Evolutionary conservation across 2,329 filamentous ascomycete genomes (phyloP).

Genomic region (Aspergillus sp.): DNA sequence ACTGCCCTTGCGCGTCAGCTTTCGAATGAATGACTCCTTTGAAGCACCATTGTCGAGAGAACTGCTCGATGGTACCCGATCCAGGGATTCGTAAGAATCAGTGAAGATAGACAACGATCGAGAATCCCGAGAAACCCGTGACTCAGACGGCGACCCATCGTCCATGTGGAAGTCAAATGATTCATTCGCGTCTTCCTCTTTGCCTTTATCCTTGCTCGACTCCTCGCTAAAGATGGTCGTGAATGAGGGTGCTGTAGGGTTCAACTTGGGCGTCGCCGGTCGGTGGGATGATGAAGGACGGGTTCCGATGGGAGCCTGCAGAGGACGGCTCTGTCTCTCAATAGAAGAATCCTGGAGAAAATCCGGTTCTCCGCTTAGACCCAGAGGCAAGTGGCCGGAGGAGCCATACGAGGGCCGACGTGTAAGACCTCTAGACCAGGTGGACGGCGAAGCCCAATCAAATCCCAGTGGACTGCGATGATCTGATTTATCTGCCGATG

Average conservation of each 20-base stretch:
- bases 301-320: constrained; percentile 70
- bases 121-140: constrained; percentile 39
- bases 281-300: constrained; percentile 57
- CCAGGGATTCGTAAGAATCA: constrained; percentile 42
- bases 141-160: constrained; percentile 38
- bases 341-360: constrained; percentile 42
- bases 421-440: constrained; percentile 72
- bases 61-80: constrained; percentile 39
- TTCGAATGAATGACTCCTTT: constrained; percentile 47
- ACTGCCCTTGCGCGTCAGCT: constrained; percentile 46
- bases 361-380: constrained; percentile 47
- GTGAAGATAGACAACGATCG: constrained; percentile 40
- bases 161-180: constrained; percentile 28
- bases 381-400: constrained; percentile 54
- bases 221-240: constrained; percentile 59
- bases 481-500: constrained; percentile 46
- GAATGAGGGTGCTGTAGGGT: constrained; percentile 85
- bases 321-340: constrained; percentile 43
- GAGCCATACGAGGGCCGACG: constrained; percentile 73
- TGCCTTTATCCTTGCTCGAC: constrained; percentile 38
- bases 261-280: constrained; percentile 57
- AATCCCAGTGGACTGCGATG: constrained; percentile 49
- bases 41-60: constrained; percentile 32
- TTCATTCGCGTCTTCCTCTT: constrained; percentile 25
- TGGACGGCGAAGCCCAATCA: constrained; percentile 47